phyloP scores from a whole-genome alignment of 768 basidiomycete species.

The Nidularia pulvinata region DNA sequence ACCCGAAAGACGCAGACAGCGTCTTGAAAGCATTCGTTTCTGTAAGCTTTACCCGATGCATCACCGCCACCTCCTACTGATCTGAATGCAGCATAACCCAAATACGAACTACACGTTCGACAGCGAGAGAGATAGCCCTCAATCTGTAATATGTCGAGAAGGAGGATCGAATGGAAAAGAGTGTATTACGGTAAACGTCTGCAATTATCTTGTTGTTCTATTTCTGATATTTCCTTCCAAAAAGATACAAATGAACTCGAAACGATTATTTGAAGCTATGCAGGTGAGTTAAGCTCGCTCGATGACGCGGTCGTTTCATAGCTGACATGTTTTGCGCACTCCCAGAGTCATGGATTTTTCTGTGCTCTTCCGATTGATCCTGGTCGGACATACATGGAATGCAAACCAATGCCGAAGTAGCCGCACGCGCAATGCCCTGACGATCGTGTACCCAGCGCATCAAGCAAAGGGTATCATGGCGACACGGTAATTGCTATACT shows the following conservation, averaged over 20 bases:
- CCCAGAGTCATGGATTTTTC: constrained; percentile 64
- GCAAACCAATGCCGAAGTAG: constrained; percentile 51
- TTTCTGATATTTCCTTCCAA: not conserved
- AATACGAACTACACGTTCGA: constrained; percentile 60
- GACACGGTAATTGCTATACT: no score
- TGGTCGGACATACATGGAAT: constrained; percentile 64
- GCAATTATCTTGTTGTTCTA: not conserved
- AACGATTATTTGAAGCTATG: constrained; percentile 67
- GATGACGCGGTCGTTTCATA: not conserved
- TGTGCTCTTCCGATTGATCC: constrained; percentile 71
- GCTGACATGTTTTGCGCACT: not conserved
- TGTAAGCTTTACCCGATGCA: constrained; percentile 20
- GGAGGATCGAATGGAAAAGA: constrained; percentile 37
- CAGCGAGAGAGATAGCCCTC: constrained; percentile 53
- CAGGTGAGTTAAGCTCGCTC: constrained; percentile 40
- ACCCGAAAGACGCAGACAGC: constrained; percentile 14
- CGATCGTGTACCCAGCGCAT: no score
- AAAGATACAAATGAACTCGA: constrained; percentile 65
- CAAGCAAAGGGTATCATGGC: no score
- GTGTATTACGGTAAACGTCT: constrained; percentile 51
- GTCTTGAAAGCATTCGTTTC: constrained; percentile 38
- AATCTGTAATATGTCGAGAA: constrained; percentile 60
- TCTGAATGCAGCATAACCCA: constrained; percentile 38
- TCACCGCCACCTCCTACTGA: not conserved
- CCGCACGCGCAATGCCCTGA: no score